A percentile compares a stretch with the other conserved stretches of the same genome.
These are phyloP conservation scores for Euphrasia arctica DNA, from an alignment of 305 asterid species.

Conservation along the genomic window DNA sequence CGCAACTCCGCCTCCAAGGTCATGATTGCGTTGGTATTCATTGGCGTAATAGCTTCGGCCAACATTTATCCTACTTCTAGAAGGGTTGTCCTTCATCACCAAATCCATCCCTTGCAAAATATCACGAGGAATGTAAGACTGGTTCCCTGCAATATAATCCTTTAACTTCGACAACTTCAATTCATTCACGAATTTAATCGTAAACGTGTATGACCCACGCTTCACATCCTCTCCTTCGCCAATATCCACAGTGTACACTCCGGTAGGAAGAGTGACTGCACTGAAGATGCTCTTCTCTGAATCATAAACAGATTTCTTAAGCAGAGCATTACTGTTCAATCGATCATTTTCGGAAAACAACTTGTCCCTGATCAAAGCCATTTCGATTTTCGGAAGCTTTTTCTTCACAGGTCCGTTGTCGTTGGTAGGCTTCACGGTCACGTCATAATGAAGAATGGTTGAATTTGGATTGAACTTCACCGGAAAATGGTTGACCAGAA, in stretches of 20 bases:
- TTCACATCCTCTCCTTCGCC: slow-evolving; percentile 41
- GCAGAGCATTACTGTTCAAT: slow-evolving; percentile 27
- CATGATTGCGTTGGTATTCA: slow-evolving; percentile 19
- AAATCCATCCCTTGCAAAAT: slow-evolving; percentile 59
- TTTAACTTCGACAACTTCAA: slow-evolving; percentile 41
- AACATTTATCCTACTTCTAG: slow-evolving; percentile 28
- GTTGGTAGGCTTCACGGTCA: slow-evolving; percentile 38
- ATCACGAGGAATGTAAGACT: slow-evolving; percentile 47
- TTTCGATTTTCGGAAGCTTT: slow-evolving; percentile 33
- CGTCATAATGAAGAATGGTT: slow-evolving; percentile 49
- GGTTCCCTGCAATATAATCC: slow-evolving; percentile 43
- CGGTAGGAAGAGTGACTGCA: slow-evolving; percentile 41
- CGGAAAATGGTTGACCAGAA: slow-evolving; percentile 61
- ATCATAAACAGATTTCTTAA: slow-evolving; percentile 46
- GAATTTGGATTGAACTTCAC: slow-evolving; percentile 33
- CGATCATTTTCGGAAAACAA: slow-evolving; percentile 30
- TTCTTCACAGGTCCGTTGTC: slow-evolving; percentile 28
- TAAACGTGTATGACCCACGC: slow-evolving; percentile 35
- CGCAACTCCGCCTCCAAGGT: slow-evolving; percentile 42
- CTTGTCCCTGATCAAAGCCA: slow-evolving; percentile 41
- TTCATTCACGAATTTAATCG: slow-evolving; percentile 41
- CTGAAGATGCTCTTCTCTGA: slow-evolving; percentile 70
- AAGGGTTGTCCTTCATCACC: slow-evolving; percentile 70
- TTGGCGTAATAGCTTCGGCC: slow-evolving; percentile 45
- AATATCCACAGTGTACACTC: slow-evolving; percentile 33